A percentile compares a stretch with the other conserved stretches of the same genome.
These are phyloP conservation scores for Boletus rufocinnamomeus DNA, from an alignment of 768 basidiomycete species.

Conservation along the genomic window DNA sequence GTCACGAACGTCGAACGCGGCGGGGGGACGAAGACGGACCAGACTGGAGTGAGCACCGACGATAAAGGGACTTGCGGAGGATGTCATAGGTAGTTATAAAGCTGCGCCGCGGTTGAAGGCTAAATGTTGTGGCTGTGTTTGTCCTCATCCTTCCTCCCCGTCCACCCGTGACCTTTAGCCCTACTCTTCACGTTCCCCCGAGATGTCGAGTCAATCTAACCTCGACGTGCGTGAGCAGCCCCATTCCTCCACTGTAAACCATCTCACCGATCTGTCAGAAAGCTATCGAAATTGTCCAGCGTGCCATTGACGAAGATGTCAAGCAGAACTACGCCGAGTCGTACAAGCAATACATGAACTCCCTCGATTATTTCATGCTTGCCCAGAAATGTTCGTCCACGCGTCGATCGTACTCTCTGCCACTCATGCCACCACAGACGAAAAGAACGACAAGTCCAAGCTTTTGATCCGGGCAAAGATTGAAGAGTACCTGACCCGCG, in stretches of 20 bases:
- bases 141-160: not conserved
- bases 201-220: constrained; percentile 47
- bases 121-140: constrained; percentile 21
- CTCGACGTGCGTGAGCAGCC: constrained; percentile 50
- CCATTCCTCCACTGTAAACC: not conserved
- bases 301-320: constrained; percentile 89
- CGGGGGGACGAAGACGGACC: too few relatives aligned
- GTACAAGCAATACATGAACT: constrained; percentile 93
- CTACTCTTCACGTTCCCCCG: not conserved
- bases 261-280: constrained; percentile 43
- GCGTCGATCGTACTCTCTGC: too few relatives aligned
- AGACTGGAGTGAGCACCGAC: too few relatives aligned
- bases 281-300: constrained; percentile 90
- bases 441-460: constrained; percentile 95
- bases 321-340: constrained; percentile 94
- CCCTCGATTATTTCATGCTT: constrained; percentile 98
- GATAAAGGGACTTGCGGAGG: too few relatives aligned
- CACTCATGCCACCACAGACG: constrained; percentile 41
- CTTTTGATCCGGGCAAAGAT: constrained; percentile 84
- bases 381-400: constrained; percentile 76
- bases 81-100: not conserved
- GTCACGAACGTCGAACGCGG: too few relatives aligned
- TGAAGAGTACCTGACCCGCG: constrained; percentile 86
- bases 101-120: not conserved
- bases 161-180: not conserved